Percentiles rank a stretch among this genome's conserved stretches.
Conservation (phyloP, 164 flowering plant genomes). For the Chimonanthus salicifolius region DNA sequence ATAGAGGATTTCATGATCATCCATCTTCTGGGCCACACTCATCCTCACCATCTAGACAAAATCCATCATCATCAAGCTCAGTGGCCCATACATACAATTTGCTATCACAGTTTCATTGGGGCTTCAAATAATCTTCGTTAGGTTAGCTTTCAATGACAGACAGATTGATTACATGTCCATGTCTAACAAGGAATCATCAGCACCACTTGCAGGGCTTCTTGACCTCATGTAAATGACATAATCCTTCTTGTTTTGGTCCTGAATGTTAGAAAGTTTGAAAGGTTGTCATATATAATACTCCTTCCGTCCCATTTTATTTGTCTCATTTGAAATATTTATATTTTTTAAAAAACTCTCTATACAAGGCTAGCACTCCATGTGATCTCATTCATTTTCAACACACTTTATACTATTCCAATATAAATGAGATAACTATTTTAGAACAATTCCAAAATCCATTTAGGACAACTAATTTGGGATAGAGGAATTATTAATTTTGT, state of each 20-base stretch:
- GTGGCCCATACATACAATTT: not conserved
- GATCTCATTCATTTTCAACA: not conserved
- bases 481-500: too few relatives aligned
- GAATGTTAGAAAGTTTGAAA: not conserved
- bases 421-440: too few relatives aligned
- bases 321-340: too few relatives aligned
- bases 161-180: not conserved
- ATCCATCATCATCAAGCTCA: not conserved
- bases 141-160: not conserved
- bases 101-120: not conserved
- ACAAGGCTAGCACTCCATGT: not conserved
- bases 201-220: not conserved
- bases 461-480: too few relatives aligned
- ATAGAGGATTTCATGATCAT: conserved; percentile 16
- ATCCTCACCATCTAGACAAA: not conserved
- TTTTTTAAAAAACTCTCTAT: too few relatives aligned
- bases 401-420: too few relatives aligned
- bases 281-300: not conserved
- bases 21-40: not conserved
- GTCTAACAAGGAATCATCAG: not conserved
- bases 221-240: not conserved
- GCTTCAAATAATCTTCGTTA: not conserved
- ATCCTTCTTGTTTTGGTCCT: not conserved
- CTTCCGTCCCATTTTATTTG: not conserved
- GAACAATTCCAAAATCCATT: too few relatives aligned